phyloP scores from a whole-genome alignment of 2,329 filamentous ascomycete species.

The Cucurbitaria berberidis region DNA sequence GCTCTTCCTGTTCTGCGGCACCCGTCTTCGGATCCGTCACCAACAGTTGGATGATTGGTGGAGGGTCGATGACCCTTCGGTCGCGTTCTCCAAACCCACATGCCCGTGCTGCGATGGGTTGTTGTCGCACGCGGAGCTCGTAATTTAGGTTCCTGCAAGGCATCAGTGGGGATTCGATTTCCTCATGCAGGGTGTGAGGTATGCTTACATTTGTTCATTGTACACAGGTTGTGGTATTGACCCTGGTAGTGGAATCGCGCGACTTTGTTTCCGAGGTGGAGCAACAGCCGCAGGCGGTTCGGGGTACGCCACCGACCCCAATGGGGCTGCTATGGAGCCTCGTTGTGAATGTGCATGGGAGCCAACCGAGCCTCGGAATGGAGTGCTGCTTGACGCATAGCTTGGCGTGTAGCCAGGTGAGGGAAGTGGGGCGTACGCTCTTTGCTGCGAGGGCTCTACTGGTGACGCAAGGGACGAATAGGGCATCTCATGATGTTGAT shows the following conservation, averaged over 20 bases:
- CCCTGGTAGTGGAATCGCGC: slow-evolving; percentile 42
- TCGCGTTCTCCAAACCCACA: slow-evolving; percentile 86
- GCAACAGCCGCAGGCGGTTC: slow-evolving; percentile 40
- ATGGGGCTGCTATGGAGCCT: slow-evolving; percentile 40
- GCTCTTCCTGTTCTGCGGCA: slow-evolving; percentile 60
- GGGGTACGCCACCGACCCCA: slow-evolving; percentile 41
- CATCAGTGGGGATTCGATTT: slow-evolving; percentile 30
- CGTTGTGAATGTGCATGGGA: slow-evolving; percentile 47
- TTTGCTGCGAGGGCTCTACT: slow-evolving; percentile 42
- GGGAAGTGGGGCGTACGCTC: slow-evolving; percentile 43
- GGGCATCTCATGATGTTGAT: slow-evolving; percentile 39
- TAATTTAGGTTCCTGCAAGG: slow-evolving; percentile 48
- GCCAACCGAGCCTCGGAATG: slow-evolving; percentile 47
- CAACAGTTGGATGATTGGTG: slow-evolving; percentile 77
- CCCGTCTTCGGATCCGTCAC: slow-evolving; percentile 65
- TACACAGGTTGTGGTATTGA: slow-evolving; percentile 48
- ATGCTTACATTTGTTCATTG: slow-evolving; percentile 49
- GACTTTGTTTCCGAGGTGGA: slow-evolving; percentile 37
- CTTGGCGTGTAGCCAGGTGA: slow-evolving; percentile 50
- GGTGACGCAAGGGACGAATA: slow-evolving; percentile 48
- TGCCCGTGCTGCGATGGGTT: slow-evolving; percentile 77
- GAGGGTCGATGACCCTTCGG: slow-evolving; percentile 80
- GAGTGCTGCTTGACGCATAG: slow-evolving; percentile 47
- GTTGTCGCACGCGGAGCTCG: slow-evolving; percentile 71
- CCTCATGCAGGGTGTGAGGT: slow-evolving; percentile 18